Evolutionary conservation across 2,329 filamentous ascomycete genomes (phyloP), one percentile per base, ranked within the genome.

Genomic region (Neofusicoccum parvum): DNA sequence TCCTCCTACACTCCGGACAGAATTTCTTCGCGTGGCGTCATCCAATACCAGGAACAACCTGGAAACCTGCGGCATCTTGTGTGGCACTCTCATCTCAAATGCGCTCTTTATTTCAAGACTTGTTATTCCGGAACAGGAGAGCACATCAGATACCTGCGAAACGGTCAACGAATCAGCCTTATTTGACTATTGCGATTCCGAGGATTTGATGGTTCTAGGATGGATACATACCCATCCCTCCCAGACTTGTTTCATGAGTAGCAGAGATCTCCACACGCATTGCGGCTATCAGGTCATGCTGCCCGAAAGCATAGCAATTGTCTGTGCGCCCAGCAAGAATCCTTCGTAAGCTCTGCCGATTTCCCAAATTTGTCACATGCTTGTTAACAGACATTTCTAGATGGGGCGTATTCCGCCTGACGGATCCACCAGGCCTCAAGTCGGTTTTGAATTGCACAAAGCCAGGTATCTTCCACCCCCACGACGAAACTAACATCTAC

Each of bases 191-290:
- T 96, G 94, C 74, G 91, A 95, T 71, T 85, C 84, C 5, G 87
- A 96, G 73, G 91, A 96, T 67, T 79, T 98, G 41, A 87, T 97
- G 77, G 88, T 96, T 62, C 85, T 97, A 5, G 94, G 94, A 45
- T 99, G 95, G 95, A 99, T 99, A 67, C 95, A 99, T 75, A 99
- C 95, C 0, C 95, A 99, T 76, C 95, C 95, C 0, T 92, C 90
- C 0, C 95, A 99, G 80, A 96, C 92, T 0, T 99, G 95, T 78
- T 99, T 99, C 76, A 96, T 99, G 92, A 97, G 92, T 75, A 95
- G 91, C 56, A 85, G 94, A 58, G 95, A 99, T 74, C 76, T 98
- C 70, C 95, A 99, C 75, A 99, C 96, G 0, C 94, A 97, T 74
- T 89, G 90, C 3, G 93, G 93, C 11, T 98, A 97, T 76, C 95